Percentiles rank a stretch among this genome's conserved stretches.
These are phyloP conservation scores for Aureobasidium namibiae DNA, from an alignment of 2,329 filamentous ascomycete genomes.

Conservation along the genomic window DNA sequence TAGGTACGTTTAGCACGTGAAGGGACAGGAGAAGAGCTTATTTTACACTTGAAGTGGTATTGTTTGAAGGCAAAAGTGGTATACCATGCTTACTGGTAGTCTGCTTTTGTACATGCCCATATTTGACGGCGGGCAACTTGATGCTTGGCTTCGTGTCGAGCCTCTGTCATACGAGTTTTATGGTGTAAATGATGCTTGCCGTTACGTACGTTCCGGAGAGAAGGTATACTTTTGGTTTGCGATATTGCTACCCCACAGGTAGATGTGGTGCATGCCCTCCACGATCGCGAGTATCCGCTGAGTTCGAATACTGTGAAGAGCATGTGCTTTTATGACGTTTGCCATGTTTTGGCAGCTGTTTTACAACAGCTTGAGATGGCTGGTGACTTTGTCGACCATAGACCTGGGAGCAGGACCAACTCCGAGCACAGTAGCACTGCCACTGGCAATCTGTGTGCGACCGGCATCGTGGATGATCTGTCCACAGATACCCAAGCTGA, in stretches of 20 bases:
- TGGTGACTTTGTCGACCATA: slow-evolving; percentile 77
- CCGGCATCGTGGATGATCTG: slow-evolving; percentile 93
- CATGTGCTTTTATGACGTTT: background rate
- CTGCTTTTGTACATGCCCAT: too few relatives aligned
- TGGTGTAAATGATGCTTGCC: background rate
- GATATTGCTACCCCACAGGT: background rate
- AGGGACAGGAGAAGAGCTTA: too few relatives aligned
- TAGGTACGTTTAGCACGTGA: background rate
- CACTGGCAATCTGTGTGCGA: slow-evolving; percentile 88
- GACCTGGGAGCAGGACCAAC: slow-evolving; percentile 68
- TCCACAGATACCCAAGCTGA: slow-evolving; percentile 76
- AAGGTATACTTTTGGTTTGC: background rate
- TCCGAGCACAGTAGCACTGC: slow-evolving; percentile 86
- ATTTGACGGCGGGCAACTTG: too few relatives aligned
- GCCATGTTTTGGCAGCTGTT: background rate
- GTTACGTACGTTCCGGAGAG: background rate
- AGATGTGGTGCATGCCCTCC: background rate
- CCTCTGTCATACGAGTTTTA: too few relatives aligned
- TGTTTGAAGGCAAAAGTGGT: too few relatives aligned
- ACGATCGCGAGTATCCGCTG: background rate
- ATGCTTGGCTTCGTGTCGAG: too few relatives aligned
- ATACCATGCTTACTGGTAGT: too few relatives aligned
- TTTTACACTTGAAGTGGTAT: too few relatives aligned
- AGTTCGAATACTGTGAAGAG: background rate
- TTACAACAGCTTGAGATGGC: slow-evolving; percentile 71